Conservation (phyloP, 768 basidiomycete genomes). For the Rhodotorula babjevae region DNA sequence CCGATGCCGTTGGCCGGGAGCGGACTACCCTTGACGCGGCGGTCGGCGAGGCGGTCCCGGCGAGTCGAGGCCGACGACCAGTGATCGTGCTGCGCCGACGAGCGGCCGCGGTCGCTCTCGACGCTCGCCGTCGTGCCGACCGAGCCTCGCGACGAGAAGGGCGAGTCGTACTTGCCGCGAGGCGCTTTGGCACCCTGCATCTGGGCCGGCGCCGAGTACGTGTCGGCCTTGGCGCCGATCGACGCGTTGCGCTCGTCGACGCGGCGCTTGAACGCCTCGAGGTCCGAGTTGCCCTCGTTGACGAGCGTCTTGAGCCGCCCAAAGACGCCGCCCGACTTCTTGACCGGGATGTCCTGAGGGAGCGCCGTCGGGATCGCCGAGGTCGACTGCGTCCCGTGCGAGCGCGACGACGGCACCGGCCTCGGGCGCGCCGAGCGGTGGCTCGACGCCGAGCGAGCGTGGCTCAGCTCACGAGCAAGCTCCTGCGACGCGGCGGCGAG, state of each 20-base stretch:
- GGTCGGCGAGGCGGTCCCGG: slow-evolving; percentile 36
- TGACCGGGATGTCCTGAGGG: not conserved
- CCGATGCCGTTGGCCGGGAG: not conserved
- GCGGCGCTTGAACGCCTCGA: slow-evolving; percentile 41
- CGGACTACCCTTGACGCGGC: not conserved
- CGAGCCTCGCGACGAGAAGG: slow-evolving; percentile 33
- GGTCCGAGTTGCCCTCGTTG: slow-evolving; percentile 42
- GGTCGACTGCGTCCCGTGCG: slow-evolving; percentile 29
- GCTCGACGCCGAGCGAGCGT: not conserved
- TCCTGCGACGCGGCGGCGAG: slow-evolving; percentile 30
- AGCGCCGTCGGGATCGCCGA: slow-evolving; percentile 26
- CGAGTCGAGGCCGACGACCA: slow-evolving; percentile 38
- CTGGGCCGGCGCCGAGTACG: slow-evolving; percentile 40
- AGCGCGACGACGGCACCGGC: slow-evolving; percentile 3
- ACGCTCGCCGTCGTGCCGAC: slow-evolving; percentile 33
- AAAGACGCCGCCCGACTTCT: slow-evolving; percentile 20
- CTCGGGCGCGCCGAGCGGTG: slow-evolving; percentile 5
- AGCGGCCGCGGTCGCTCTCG: slow-evolving; percentile 12
- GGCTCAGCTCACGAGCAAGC: slow-evolving; percentile 40
- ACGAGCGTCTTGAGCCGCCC: slow-evolving; percentile 37
- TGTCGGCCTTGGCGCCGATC: slow-evolving; percentile 27
- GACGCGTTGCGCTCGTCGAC: slow-evolving; percentile 37
- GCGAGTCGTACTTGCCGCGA: slow-evolving; percentile 21
- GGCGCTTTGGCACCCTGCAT: slow-evolving; percentile 36
- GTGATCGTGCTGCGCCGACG: slow-evolving; percentile 22